A percentile compares a stretch with the other conserved stretches of the same genome.
Conservation (phyloP, 805 yeast genomes). For the Kuraishia piskuri region DNA sequence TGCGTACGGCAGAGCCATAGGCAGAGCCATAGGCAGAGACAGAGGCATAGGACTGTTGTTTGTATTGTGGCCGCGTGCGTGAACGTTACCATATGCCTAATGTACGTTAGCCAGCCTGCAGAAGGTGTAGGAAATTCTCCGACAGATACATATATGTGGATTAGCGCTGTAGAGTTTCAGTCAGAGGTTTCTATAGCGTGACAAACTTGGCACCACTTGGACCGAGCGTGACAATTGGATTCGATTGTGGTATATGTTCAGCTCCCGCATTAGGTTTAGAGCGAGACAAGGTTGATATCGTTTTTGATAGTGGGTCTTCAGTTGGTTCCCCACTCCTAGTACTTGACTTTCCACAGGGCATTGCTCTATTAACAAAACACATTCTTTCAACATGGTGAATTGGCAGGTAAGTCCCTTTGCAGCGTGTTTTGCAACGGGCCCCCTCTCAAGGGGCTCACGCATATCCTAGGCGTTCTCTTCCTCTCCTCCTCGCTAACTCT, state of each 20-base stretch:
- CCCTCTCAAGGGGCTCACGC: neutral
- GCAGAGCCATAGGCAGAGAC: neutral
- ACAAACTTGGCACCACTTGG: too few species aligned
- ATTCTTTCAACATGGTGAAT: neutral
- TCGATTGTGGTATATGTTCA: too few species aligned
- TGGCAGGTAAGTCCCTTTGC: neutral
- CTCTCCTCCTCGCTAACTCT: neutral
- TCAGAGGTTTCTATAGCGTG: too few species aligned
- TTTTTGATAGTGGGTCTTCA: neutral
- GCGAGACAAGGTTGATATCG: too few species aligned
- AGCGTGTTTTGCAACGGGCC: neutral
- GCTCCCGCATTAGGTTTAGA: too few species aligned
- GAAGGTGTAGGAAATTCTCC: neutral
- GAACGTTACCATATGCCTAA: neutral
- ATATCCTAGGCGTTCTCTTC: neutral
- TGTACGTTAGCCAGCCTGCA: neutral
- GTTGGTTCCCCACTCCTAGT: neutral
- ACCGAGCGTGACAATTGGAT: too few species aligned
- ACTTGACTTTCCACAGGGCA: neutral
- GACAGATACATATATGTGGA: too few species aligned
- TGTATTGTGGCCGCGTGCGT: neutral
- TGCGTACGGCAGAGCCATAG: too few species aligned
- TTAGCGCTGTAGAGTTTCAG: too few species aligned
- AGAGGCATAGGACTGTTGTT: neutral
- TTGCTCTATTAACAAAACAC: neutral